phyloP scores from a whole-genome alignment of 2,329 filamentous ascomycete species.

The Ophidiomyces ophidiicola region DNA sequence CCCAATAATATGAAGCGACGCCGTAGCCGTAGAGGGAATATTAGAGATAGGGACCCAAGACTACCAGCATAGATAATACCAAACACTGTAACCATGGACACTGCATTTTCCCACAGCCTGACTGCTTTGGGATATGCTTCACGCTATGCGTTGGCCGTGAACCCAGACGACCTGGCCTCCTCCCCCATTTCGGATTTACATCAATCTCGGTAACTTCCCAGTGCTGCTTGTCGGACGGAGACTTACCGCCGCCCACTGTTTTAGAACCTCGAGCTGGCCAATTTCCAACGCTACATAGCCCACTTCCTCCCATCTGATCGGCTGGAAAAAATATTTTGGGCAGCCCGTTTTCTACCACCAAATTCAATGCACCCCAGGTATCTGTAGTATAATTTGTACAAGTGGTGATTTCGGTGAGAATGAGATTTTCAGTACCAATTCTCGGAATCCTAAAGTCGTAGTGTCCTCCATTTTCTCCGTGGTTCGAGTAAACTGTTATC shows the following conservation, averaged over 20 bases:
- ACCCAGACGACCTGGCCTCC: conserved; percentile 3
- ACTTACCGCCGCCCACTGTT: not conserved
- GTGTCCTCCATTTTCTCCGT: conserved; percentile 27
- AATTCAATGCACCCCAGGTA: conserved; percentile 15
- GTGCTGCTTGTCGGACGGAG: not conserved
- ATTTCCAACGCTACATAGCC: conserved; percentile 16
- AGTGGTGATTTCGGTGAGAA: conserved; percentile 29
- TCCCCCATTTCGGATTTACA: conserved; percentile 7
- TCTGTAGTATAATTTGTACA: conserved; percentile 22
- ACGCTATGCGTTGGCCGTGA: not conserved
- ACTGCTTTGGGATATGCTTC: not conserved
- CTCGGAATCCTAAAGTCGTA: conserved; percentile 37
- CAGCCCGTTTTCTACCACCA: conserved; percentile 17
- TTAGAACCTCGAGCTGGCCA: conserved; percentile 4
- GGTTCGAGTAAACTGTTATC: conserved; percentile 34
- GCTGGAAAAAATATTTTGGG: conserved; percentile 20
- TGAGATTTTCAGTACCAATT: conserved; percentile 31
- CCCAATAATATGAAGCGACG: no score
- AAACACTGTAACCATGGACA: not conserved
- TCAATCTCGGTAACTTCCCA: not conserved
- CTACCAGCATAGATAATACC: no score
- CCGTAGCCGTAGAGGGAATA: no score
- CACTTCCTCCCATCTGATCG: conserved; percentile 17
- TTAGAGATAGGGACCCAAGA: no score
- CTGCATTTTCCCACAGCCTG: not conserved